phyloP scores from a whole-genome alignment of 768 basidiomycete species.

The Galerina sulciceps region DNA sequence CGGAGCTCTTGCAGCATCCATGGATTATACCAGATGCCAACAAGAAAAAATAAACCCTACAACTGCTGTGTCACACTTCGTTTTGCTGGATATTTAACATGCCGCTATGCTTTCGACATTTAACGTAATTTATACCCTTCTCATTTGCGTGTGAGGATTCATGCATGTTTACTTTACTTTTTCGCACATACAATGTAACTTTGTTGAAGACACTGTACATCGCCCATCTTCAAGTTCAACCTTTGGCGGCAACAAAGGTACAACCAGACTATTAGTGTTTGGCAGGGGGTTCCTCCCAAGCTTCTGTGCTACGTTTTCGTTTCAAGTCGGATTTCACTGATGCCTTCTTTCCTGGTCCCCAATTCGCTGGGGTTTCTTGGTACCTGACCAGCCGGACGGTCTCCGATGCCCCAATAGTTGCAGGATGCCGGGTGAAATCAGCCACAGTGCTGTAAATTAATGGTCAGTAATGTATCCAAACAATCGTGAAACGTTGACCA shows the following conservation, averaged over 20 bases:
- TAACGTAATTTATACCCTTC: slow-evolving; percentile 24
- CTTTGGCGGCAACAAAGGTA: too few species aligned
- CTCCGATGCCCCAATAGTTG: slow-evolving; percentile 59
- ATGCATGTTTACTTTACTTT: slow-evolving; percentile 4
- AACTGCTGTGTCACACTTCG: neutral
- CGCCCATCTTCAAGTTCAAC: neutral
- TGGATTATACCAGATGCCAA: slow-evolving; percentile 53
- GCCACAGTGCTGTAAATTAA: slow-evolving; percentile 51
- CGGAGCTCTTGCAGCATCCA: slow-evolving; percentile 71
- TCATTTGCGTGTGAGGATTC: slow-evolving; percentile 4
- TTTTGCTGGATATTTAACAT: neutral
- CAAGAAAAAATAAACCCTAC: slow-evolving; percentile 5
- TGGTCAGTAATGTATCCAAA: neutral
- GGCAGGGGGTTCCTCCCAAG: slow-evolving; percentile 21
- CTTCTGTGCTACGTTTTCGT: slow-evolving; percentile 25
- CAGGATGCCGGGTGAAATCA: slow-evolving; percentile 79
- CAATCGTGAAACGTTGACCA: slow-evolving; percentile 23
- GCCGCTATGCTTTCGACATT: slow-evolving; percentile 6
- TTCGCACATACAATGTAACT: neutral
- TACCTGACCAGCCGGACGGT: slow-evolving; percentile 85
- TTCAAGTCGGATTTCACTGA: slow-evolving; percentile 20
- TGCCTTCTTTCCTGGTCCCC: slow-evolving; percentile 87
- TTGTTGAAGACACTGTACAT: neutral
- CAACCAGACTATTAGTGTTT: slow-evolving; percentile 14
- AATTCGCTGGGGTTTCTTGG: slow-evolving; percentile 91